Evolutionary conservation across 352 stramenopile genomes (phyloP).

Genomic region (Globisporangium iwayamae): DNA sequence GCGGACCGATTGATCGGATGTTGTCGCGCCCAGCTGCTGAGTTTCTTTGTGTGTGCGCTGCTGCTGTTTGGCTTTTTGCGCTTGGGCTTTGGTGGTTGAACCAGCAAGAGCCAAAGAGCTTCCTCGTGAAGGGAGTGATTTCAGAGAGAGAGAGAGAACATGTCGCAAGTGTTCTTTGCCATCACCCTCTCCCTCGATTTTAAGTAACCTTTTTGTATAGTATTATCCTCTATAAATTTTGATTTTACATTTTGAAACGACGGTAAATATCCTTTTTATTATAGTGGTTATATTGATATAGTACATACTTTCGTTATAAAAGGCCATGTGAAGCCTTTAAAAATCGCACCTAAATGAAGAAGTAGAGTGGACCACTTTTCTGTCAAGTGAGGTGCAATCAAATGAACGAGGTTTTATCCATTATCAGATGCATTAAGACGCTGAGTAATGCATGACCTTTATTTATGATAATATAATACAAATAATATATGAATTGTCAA

Average conservation of each 20-base stretch:
- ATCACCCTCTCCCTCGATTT: neutral
- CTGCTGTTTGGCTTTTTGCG: no score
- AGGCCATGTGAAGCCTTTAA: neutral
- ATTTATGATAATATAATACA: no score
- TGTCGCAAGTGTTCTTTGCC: constrained; percentile 16
- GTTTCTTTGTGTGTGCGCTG: constrained; percentile 2
- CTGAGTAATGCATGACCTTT: no score
- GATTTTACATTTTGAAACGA: no score
- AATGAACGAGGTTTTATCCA: neutral
- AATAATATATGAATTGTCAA: no score
- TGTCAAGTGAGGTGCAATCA: neutral
- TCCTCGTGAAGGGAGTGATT: constrained; percentile 1
- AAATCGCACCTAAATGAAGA: neutral
- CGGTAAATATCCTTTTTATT: neutral
- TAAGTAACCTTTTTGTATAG: no score
- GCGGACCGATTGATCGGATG: neutral
- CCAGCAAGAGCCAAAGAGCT: constrained; percentile 3
- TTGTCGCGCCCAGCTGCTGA: neutral
- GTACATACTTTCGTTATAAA: neutral
- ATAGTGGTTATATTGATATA: neutral
- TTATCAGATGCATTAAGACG: neutral
- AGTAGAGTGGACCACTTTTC: neutral
- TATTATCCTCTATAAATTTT: no score
- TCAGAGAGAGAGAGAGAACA: neutral
- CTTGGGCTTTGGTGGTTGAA: constrained; percentile 3